Evolutionary conservation across 108 stramenopile species (phyloP), one percentile per base, ranked within the genome.

Genomic region (Bacterosira constricta): DNA sequence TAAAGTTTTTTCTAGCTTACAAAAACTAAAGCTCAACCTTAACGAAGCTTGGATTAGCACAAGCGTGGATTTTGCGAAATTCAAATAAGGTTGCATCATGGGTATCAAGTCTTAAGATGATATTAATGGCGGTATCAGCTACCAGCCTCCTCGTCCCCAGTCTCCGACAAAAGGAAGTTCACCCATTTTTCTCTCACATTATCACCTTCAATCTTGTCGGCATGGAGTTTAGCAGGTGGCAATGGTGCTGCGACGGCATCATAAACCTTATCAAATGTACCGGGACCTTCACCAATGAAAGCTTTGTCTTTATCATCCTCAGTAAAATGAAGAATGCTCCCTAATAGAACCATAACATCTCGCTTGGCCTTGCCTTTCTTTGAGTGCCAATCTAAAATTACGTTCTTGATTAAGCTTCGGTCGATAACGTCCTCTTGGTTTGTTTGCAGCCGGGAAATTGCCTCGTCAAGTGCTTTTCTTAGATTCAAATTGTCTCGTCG

Each of bases 351-450:
- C 74, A 96, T 73, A 7, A 96, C 90, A 71, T 92, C 85, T 60
- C 93, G 74, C 62, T 89, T 88, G 6, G 67, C 82, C 52, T 88
- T 89, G 36, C 80, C 82, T 54, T 87, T 80, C 79, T 83, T 85
- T 4, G 66, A 63, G 41, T 88, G 85, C 94, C 94, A 96, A 73
- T 96, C 94, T 39, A 96, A 77, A 26, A 96, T 87, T 25, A 96
- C 86, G 63, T 93, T 96, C 64, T 96, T 96, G 75, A 96, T 96
- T 15, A 96, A 58, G 20, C 77, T 70, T 53, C 94, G 84, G 79
- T 96, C 94, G 34, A 96, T 83, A 13, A 96, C 88, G 63, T 96
- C 94, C 74, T 96, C 94, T 79, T 96, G 91, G n/a, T 74, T 92
- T 10, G 81, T 81, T 71, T 91, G 90, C n/a, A 96, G 69, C 23